Percentiles rank a stretch among this genome's conserved stretches.
phyloP scores from a whole-genome alignment of 257 asterid species.

The Knoxia roxburghii region DNA sequence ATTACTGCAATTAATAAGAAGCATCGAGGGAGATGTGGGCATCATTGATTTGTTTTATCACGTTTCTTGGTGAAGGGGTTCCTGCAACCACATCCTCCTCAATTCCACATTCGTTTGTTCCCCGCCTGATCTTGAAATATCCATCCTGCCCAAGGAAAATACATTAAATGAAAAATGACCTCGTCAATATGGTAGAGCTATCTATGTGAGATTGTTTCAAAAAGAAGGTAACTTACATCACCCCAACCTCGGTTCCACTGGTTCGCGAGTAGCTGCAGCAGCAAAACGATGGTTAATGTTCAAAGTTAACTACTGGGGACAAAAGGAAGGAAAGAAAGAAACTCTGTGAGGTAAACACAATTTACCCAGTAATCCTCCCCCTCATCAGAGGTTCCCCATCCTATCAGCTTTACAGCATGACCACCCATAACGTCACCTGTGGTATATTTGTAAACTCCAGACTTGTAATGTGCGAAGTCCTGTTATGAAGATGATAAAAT shows the following conservation, averaged over 20 bases:
- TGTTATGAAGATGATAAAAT: slow-evolving; percentile 18
- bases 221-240: slow-evolving; percentile 51
- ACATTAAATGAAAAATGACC: neutral
- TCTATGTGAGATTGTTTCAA: slow-evolving; percentile 9
- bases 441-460: slow-evolving; percentile 85
- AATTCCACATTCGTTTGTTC: slow-evolving; percentile 91
- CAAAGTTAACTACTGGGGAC: no score
- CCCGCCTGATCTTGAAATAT: slow-evolving; percentile 80
- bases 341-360: neutral
- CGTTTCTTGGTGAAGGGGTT: slow-evolving; percentile 58
- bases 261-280: slow-evolving; percentile 79
- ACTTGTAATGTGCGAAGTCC: slow-evolving; percentile 91
- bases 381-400: slow-evolving; percentile 79
- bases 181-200: neutral
- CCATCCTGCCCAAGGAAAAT: slow-evolving; percentile 60
- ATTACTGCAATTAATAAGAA: slow-evolving; percentile 27
- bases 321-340: no score
- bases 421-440: slow-evolving; percentile 79
- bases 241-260: slow-evolving; percentile 99
- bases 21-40: slow-evolving; percentile 36
- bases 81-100: slow-evolving; percentile 82
- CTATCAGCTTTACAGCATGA: slow-evolving; percentile 91
- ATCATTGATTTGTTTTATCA: slow-evolving; percentile 28
- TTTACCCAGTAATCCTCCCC: slow-evolving; percentile 96
- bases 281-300: slow-evolving; percentile 20